These are phyloP conservation scores for Omphalotus guepiniiformis DNA, from an alignment of 768 basidiomycete genomes.

Conservation along the genomic window DNA sequence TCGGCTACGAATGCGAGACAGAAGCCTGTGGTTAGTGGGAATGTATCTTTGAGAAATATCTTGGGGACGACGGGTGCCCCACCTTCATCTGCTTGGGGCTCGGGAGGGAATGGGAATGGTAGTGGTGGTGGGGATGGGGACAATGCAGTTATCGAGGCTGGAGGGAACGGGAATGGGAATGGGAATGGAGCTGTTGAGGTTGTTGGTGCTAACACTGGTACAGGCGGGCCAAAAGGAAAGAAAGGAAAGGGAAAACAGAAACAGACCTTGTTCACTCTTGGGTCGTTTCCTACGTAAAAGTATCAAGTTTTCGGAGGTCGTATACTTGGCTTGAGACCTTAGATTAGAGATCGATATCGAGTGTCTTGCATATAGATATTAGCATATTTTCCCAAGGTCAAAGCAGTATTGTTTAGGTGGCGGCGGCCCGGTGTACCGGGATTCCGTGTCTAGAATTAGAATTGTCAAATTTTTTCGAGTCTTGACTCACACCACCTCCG, in stretches of 20 bases:
- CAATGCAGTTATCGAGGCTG: constrained; percentile 20
- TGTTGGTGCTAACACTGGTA: constrained; percentile 9
- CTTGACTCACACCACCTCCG: too few relatives aligned
- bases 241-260: constrained; percentile 83
- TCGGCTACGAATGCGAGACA: constrained; percentile 31
- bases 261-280: constrained; percentile 67
- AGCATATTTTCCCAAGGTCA: too few relatives aligned
- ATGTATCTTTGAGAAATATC: constrained; percentile 64
- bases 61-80: constrained; percentile 42
- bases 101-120: constrained; percentile 3
- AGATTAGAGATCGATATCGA: too few relatives aligned
- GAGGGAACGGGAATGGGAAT: not conserved
- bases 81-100: constrained; percentile 38
- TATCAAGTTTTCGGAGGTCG: too few relatives aligned
- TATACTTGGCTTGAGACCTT: too few relatives aligned
- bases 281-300: constrained; percentile 6
- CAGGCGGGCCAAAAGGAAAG: constrained; percentile 44
- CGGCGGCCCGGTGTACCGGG: too few relatives aligned
- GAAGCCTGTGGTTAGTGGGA: constrained; percentile 53
- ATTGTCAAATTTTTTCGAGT: too few relatives aligned
- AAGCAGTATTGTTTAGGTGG: too few relatives aligned
- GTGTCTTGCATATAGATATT: too few relatives aligned
- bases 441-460: too few relatives aligned
- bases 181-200: constrained; percentile 31
- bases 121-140: not conserved